A percentile compares a stretch with the other conserved stretches of the same genome.
Evolutionary conservation across 257 asterid species (phyloP).

Genomic region (Perilla frutescens): DNA sequence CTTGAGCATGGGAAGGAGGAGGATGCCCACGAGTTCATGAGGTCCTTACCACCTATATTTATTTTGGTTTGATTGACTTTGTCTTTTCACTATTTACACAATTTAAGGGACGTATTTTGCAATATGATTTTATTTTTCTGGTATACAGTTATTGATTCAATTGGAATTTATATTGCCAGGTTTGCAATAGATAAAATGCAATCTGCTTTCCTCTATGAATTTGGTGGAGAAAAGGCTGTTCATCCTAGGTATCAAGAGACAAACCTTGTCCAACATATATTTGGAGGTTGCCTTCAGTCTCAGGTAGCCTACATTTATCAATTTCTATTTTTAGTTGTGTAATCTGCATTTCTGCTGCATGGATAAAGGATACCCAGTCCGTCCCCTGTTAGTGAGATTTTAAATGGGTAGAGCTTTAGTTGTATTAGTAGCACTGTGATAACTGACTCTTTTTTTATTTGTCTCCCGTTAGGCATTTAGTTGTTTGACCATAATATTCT

Average conservation of each 20-base stretch:
- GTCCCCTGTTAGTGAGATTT: neutral
- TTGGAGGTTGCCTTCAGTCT: slow-evolving; percentile 90
- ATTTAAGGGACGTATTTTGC: slow-evolving; percentile 7
- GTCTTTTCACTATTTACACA: neutral
- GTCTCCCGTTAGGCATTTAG: neutral
- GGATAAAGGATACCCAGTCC: neutral
- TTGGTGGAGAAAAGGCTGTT: slow-evolving; percentile 88
- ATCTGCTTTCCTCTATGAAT: slow-evolving; percentile 81
- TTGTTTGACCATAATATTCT: slow-evolving; percentile 17
- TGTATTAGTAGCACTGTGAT: neutral
- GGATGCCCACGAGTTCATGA: slow-evolving; percentile 97
- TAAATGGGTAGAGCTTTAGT: neutral
- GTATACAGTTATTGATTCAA: slow-evolving; percentile 19
- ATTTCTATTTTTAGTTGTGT: neutral
- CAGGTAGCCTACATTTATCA: slow-evolving; percentile 60
- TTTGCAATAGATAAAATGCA: slow-evolving; percentile 96
- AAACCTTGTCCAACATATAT: slow-evolving; percentile 89
- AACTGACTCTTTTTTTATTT: neutral
- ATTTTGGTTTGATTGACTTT: slow-evolving; percentile 19
- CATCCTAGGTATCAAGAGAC: slow-evolving; percentile 80
- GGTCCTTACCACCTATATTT: slow-evolving; percentile 45
- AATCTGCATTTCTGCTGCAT: neutral
- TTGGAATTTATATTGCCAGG: slow-evolving; percentile 47
- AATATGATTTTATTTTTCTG: neutral
- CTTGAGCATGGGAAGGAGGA: slow-evolving; percentile 85